phyloP scores from a whole-genome alignment of 441 rosid species.

The Erodium moschatum region DNA sequence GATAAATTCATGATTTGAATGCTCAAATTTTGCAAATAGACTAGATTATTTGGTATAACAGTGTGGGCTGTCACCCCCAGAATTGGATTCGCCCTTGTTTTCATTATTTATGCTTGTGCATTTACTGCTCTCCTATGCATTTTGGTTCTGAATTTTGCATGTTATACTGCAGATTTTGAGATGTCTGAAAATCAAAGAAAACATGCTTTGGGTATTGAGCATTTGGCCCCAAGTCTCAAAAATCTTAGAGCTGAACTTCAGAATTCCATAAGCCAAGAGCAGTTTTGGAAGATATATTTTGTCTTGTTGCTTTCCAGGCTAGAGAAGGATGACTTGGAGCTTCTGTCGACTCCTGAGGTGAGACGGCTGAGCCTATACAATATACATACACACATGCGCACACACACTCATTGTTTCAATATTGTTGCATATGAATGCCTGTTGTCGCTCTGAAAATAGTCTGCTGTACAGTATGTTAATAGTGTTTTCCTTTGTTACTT shows the following conservation, averaged over 20 bases:
- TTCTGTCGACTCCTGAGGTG: constrained; percentile 5
- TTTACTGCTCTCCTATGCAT: not conserved
- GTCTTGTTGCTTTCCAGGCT: not conserved
- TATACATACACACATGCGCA: not conserved
- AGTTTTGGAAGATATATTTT: constrained; percentile 12
- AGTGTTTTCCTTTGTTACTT: no score
- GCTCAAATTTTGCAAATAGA: no score
- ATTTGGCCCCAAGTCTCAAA: not conserved
- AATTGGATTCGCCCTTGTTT: not conserved
- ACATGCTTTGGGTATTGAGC: constrained; percentile 6
- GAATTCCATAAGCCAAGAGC: not conserved
- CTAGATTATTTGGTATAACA: no score
- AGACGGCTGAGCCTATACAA: not conserved
- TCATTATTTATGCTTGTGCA: not conserved
- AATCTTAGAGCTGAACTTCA: not conserved
- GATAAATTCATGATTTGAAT: no score
- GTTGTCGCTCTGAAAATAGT: not conserved
- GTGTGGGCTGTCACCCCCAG: no score
- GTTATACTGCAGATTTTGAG: constrained; percentile 8
- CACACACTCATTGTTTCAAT: no score
- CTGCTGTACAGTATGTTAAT: not conserved
- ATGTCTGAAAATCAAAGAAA: not conserved
- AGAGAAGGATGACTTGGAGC: not conserved
- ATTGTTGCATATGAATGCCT: not conserved
- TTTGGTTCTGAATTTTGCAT: constrained; percentile 2